These are phyloP conservation scores for Mycena chlorophos DNA, from an alignment of 768 basidiomycete genomes.

Conservation along the genomic window DNA sequence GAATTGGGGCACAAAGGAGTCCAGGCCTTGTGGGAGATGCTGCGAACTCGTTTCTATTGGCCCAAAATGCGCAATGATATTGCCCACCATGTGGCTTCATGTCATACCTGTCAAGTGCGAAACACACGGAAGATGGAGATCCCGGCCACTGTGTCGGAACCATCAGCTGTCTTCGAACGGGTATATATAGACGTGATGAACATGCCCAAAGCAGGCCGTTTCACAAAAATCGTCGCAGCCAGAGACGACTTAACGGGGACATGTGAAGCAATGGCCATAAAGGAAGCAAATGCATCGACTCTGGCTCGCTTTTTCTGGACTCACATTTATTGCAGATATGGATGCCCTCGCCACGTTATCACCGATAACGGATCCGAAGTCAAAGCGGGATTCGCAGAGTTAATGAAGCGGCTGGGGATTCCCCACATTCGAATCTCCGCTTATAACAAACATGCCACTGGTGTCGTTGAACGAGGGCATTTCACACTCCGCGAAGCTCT, in stretches of 20 bases:
- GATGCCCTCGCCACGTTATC: slow-evolving; percentile 23
- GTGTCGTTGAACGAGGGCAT: slow-evolving; percentile 9
- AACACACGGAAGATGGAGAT: slow-evolving; percentile 9
- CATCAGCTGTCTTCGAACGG: slow-evolving; percentile 12
- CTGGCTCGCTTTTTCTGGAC: no score
- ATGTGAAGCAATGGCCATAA: slow-evolving; percentile 25
- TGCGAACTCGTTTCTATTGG: slow-evolving; percentile 26
- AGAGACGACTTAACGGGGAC: slow-evolving; percentile 33
- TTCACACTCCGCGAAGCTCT: slow-evolving; percentile 3
- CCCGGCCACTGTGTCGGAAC: slow-evolving; percentile 11
- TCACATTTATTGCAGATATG: slow-evolving; percentile 34
- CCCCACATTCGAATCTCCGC: slow-evolving; percentile 16
- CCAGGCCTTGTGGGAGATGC: slow-evolving; percentile 10
- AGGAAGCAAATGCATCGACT: neutral
- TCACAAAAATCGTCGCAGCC: slow-evolving; percentile 19
- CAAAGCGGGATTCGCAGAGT: slow-evolving; percentile 17
- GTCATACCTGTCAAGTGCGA: slow-evolving; percentile 28
- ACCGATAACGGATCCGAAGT: slow-evolving; percentile 31
- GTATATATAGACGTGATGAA: slow-evolving; percentile 24
- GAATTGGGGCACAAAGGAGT: slow-evolving; percentile 28
- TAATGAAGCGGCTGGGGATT: slow-evolving; percentile 2
- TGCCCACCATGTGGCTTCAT: slow-evolving; percentile 27
- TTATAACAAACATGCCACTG: slow-evolving; percentile 35
- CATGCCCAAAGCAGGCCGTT: slow-evolving; percentile 24
- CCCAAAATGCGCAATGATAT: slow-evolving; percentile 27